A percentile compares a stretch with the other conserved stretches of the same genome.
Evolutionary conservation across 345 rosid species (phyloP).

Genomic region (Carallia pectinifolia): DNA sequence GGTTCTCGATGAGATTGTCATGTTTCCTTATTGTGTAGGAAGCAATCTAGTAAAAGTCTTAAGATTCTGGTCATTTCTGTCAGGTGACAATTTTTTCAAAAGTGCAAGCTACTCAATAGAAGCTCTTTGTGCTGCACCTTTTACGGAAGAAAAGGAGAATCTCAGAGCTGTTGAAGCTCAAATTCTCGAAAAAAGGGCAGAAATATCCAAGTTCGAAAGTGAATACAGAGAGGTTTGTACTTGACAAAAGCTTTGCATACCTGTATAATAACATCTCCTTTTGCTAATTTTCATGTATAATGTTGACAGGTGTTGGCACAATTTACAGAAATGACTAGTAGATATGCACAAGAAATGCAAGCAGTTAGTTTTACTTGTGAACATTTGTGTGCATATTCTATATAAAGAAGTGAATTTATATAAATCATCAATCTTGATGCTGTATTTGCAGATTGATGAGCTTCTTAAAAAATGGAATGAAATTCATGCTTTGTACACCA

Average conservation of each 20-base stretch:
- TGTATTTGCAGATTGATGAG: slow-evolving; percentile 69
- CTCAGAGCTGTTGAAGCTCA: slow-evolving; percentile 88
- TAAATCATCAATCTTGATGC: background rate
- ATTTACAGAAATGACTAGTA: slow-evolving; percentile 85
- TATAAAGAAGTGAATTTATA: slow-evolving; percentile 5
- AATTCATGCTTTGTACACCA: slow-evolving; percentile 79
- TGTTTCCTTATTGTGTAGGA: slow-evolving; percentile 10
- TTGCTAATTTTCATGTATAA: slow-evolving; percentile 8
- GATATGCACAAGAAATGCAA: slow-evolving; percentile 94
- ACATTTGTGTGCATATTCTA: slow-evolving; percentile 3
- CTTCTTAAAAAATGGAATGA: slow-evolving; percentile 79
- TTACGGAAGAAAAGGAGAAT: slow-evolving; percentile 65
- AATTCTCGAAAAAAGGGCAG: slow-evolving; percentile 79
- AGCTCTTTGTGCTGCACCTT: slow-evolving; percentile 79
- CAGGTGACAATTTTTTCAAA: slow-evolving; percentile 96
- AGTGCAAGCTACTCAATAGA: slow-evolving; percentile 85
- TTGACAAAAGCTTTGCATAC: slow-evolving; percentile 7
- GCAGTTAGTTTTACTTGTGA: slow-evolving; percentile 46
- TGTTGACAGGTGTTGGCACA: slow-evolving; percentile 68
- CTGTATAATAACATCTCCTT: slow-evolving; percentile 1
- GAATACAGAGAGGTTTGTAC: slow-evolving; percentile 81
- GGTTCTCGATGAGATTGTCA: slow-evolving; percentile 15
- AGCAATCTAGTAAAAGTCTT: slow-evolving; percentile 16
- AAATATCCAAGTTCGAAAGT: slow-evolving; percentile 83
- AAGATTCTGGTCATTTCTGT: slow-evolving; percentile 19